A percentile compares a stretch with the other conserved stretches of the same genome.
phyloP scores from a whole-genome alignment of 345 rosid species.

The Triadica sebifera region DNA sequence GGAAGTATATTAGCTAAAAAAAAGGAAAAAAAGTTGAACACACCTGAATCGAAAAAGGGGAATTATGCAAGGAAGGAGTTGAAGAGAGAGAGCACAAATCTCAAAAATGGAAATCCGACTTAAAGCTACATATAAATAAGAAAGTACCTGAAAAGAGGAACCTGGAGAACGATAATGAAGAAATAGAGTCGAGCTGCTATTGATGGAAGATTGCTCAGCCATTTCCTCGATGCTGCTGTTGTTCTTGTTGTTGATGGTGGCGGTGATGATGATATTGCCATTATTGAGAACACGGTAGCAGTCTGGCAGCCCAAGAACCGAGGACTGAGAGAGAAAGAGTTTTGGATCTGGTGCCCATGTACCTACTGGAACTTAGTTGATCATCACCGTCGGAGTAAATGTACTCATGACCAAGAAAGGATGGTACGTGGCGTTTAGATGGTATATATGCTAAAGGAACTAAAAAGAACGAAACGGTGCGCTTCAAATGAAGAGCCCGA shows the following conservation, averaged over 20 bases:
- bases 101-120: neutral
- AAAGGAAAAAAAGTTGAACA: no score
- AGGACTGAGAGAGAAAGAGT: neutral
- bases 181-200: conserved; percentile 68
- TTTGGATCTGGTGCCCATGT: conserved; percentile 1
- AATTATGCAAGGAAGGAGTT: neutral
- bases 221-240: conserved; percentile 45
- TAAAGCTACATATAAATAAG: no score
- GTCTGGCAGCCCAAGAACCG: neutral
- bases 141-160: conserved; percentile 86
- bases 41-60: neutral
- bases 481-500: no score
- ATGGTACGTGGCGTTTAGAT: no score
- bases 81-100: neutral
- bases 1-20: no score
- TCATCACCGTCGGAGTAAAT: no score
- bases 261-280: neutral
- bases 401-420: no score
- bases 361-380: neutral
- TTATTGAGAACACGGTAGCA: neutral
- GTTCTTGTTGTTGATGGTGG: neutral
- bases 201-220: conserved; percentile 53
- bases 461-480: no score
- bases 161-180: conserved; percentile 75
- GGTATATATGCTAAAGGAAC: no score